These are phyloP conservation scores for Rhizopus sp. DNA, from an alignment of 371 early-diverging fungal genomes.

Conservation along the genomic window DNA sequence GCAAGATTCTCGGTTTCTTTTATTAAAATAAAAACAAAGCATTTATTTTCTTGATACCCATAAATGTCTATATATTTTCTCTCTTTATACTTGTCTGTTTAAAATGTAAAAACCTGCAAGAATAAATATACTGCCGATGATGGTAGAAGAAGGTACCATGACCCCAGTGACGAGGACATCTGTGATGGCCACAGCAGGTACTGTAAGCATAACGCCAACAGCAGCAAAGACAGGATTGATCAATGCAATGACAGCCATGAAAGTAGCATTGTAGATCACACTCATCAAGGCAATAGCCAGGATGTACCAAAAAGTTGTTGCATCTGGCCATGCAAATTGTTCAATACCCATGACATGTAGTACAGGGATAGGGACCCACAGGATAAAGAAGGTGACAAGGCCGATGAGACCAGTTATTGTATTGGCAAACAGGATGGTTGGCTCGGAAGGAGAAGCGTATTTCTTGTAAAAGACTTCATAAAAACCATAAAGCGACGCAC, in stretches of 20 bases:
- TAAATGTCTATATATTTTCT: background rate
- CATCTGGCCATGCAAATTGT: conserved; percentile 64
- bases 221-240: conserved; percentile 83
- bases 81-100: conserved; percentile 27
- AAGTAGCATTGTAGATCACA: conserved; percentile 75
- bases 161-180: conserved; percentile 59
- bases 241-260: conserved; percentile 77
- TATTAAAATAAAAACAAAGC: conserved; percentile 41
- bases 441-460: conserved; percentile 64
- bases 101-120: conserved; percentile 56
- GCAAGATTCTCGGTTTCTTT: conserved; percentile 96
- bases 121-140: conserved; percentile 57
- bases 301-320: conserved; percentile 53
- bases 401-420: conserved; percentile 70
- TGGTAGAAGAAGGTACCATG: conserved; percentile 51
- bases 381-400: conserved; percentile 53
- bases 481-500: conserved; percentile 63
- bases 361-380: conserved; percentile 80
- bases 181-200: conserved; percentile 72
- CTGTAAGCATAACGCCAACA: conserved; percentile 81
- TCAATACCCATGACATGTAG: conserved; percentile 66
- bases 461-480: conserved; percentile 82
- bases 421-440: conserved; percentile 73
- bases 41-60: no score
- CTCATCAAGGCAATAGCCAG: conserved; percentile 69